Percentiles rank a stretch among this genome's conserved stretches.
These are phyloP conservation scores for Irpex sp. DNA, from an alignment of 1,284 basidiomycete species.

Conservation along the genomic window DNA sequence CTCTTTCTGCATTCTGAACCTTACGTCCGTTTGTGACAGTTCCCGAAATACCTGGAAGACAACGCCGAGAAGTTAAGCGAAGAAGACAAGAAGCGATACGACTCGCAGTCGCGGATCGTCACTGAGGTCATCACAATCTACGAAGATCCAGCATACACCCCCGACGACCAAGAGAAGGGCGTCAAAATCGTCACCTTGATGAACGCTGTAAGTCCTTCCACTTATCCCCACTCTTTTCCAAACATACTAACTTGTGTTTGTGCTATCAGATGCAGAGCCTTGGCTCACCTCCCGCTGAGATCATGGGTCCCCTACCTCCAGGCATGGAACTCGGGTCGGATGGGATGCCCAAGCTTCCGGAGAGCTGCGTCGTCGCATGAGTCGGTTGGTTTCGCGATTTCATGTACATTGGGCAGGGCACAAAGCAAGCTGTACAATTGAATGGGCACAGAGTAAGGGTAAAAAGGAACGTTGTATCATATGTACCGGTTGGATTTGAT, in stretches of 20 bases:
- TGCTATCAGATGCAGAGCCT: conserved; percentile 87
- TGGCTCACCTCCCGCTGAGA: conserved; percentile 84
- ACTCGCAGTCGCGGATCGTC: conserved; percentile 63
- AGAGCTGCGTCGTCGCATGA: conserved; percentile 41
- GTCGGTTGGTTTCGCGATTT: not conserved
- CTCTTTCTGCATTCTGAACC: not conserved
- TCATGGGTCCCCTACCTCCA: conserved; percentile 89
- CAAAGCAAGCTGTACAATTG: too few species aligned
- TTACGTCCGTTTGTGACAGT: conserved; percentile 41
- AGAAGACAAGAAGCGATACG: conserved; percentile 67
- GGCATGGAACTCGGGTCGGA: conserved; percentile 59
- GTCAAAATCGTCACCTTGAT: conserved; percentile 64
- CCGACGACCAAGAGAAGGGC: conserved; percentile 50
- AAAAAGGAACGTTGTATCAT: not conserved
- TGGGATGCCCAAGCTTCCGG: conserved; percentile 50
- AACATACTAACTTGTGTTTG: not conserved
- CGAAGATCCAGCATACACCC: conserved; percentile 60
- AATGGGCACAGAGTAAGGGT: too few species aligned
- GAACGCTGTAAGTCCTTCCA: conserved; percentile 67
- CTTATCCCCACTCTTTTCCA: conserved; percentile 10
- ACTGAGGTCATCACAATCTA: conserved; percentile 70
- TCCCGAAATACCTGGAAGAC: conserved; percentile 72
- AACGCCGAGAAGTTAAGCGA: conserved; percentile 44
- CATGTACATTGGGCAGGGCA: too few species aligned
- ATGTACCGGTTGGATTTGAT: not conserved